phyloP scores from a whole-genome alignment of 805 yeast species.

The Metschnikowia lochheadii region DNA sequence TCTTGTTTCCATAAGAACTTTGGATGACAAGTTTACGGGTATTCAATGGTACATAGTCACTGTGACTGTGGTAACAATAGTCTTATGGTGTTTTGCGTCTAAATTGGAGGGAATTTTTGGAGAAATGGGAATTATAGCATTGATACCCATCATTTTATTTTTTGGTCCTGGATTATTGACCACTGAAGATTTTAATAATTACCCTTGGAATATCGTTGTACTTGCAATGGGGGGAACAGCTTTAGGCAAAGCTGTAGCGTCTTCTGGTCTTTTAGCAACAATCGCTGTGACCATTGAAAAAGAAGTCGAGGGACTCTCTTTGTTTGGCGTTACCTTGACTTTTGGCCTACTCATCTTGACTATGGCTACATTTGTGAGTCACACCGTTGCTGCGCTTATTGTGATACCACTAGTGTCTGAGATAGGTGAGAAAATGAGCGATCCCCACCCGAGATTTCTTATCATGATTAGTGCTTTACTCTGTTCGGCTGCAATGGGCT shows the following conservation, averaged over 20 bases:
- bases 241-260: constrained; percentile 47
- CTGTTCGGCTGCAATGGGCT: constrained; percentile 95
- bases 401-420: constrained; percentile 86
- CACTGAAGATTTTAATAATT: constrained; percentile 46
- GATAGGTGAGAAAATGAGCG: constrained; percentile 70
- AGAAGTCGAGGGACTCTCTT: constrained; percentile 38
- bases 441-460: constrained; percentile 81
- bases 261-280: constrained; percentile 45
- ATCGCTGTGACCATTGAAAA: constrained; percentile 43
- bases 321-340: constrained; percentile 44
- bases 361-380: constrained; percentile 93
- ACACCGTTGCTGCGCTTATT: constrained; percentile 94
- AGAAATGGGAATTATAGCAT: constrained; percentile 45
- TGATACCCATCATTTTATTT: constrained; percentile 45
- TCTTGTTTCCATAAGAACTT: constrained; percentile 44
- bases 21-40: constrained; percentile 41
- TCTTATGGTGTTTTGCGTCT: constrained; percentile 48
- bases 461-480: constrained; percentile 63
- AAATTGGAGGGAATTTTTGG: constrained; percentile 43
- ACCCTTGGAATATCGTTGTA: constrained; percentile 53
- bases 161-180: constrained; percentile 49
- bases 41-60: constrained; percentile 41
- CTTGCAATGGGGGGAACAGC: constrained; percentile 57
- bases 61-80: constrained; percentile 42
- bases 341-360: constrained; percentile 73